A percentile compares a stretch with the other conserved stretches of the same genome.
phyloP scores from a whole-genome alignment of 1,284 basidiomycete genomes.

The Laetiporus sulphureus region DNA sequence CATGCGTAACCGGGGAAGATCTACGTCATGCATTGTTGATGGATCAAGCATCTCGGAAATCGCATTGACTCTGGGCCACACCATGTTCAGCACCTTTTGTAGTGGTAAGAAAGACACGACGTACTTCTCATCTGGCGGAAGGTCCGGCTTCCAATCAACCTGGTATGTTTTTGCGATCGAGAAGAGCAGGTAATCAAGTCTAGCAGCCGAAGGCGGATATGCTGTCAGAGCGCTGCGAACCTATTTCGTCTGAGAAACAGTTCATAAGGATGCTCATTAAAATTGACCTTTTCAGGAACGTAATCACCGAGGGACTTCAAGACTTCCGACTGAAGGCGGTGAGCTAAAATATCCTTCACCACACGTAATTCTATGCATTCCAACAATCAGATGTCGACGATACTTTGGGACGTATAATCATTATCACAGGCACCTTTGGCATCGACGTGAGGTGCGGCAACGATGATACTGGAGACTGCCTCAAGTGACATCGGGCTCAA shows the following conservation, averaged over 20 bases:
- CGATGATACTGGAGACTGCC: constrained; percentile 62
- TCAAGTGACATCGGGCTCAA: constrained; percentile 49
- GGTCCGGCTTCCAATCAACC: constrained; percentile 59
- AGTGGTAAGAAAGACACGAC: constrained; percentile 18
- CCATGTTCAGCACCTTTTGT: neutral
- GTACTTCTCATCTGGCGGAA: constrained; percentile 54
- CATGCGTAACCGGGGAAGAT: constrained; percentile 44
- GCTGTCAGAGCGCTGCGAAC: constrained; percentile 45
- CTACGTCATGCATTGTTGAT: constrained; percentile 42
- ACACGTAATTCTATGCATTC: constrained; percentile 44
- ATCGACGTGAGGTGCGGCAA: constrained; percentile 47
- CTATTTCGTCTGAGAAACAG: too few relatives aligned
- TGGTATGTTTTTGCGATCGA: constrained; percentile 45
- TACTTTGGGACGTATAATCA: neutral
- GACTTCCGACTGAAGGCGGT: constrained; percentile 53
- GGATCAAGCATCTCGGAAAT: constrained; percentile 57
- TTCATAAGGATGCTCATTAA: constrained; percentile 4
- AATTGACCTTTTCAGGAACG: constrained; percentile 48
- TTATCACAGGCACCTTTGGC: constrained; percentile 42
- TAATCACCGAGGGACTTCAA: constrained; percentile 46
- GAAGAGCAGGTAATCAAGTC: constrained; percentile 49
- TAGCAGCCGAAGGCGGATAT: constrained; percentile 46
- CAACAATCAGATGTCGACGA: neutral
- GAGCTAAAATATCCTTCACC: constrained; percentile 47
- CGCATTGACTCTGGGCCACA: constrained; percentile 35